Evolutionary conservation across 1,139 yeast species (phyloP).

Genomic region (Sugiyamaella castrensis): DNA sequence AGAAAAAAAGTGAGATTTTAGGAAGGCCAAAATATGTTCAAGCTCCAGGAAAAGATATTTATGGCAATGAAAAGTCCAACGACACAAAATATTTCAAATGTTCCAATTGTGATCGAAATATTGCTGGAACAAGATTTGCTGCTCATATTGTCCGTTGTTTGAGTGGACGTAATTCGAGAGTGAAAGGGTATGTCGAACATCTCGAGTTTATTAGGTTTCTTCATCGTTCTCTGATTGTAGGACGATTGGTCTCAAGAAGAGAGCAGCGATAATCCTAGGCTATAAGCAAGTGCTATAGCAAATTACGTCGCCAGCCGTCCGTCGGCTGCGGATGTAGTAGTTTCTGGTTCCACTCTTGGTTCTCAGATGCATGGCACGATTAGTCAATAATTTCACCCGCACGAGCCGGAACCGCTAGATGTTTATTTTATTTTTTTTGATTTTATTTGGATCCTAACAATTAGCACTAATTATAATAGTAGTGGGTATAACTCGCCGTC

Average conservation of each 20-base stretch:
- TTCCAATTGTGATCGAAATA: constrained; percentile 75
- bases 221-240: background rate
- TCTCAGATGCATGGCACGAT: too few species aligned
- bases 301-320: too few species aligned
- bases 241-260: background rate
- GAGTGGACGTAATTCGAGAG: constrained; percentile 46
- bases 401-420: too few species aligned
- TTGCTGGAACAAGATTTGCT: constrained; percentile 90
- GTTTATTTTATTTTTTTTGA: too few species aligned
- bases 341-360: too few species aligned
- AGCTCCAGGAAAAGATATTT: constrained; percentile 47
- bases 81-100: constrained; percentile 66
- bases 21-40: constrained; percentile 32
- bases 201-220: background rate
- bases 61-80: constrained; percentile 46
- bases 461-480: constrained; percentile 10
- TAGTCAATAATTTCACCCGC: too few species aligned
- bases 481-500: constrained; percentile 24
- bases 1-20: constrained; percentile 26
- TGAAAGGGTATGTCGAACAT: constrained; percentile 17
- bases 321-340: too few species aligned
- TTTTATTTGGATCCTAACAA: background rate
- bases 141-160: constrained; percentile 88
- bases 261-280: too few species aligned
- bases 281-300: too few species aligned